phyloP scores from a whole-genome alignment of 2,329 filamentous ascomycete genomes.

The Pseudodiploospora longispora region DNA sequence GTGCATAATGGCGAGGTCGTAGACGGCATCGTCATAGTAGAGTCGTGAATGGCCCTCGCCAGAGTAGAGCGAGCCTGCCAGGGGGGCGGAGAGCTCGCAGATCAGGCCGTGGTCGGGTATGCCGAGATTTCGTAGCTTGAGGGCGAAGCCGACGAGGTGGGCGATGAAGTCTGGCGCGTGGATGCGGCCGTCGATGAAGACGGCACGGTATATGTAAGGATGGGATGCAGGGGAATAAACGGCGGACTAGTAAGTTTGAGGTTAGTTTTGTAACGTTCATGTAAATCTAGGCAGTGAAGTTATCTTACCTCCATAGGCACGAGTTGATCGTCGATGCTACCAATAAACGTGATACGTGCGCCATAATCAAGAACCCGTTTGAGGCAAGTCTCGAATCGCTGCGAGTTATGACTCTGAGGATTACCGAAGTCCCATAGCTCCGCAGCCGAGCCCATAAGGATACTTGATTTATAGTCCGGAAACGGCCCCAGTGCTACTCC shows the following conservation, averaged over 20 bases:
- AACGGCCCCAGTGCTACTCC: conserved; percentile 93
- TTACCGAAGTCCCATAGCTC: conserved; percentile 93
- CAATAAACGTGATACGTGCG: conserved; percentile 77
- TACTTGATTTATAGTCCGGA: conserved; percentile 79
- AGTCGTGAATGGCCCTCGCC: conserved; percentile 91
- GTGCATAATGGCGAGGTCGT: conserved; percentile 67
- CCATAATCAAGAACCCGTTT: conserved; percentile 69
- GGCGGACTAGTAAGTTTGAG: conserved; percentile 52
- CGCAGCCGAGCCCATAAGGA: conserved; percentile 83
- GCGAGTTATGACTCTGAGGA: conserved; percentile 71
- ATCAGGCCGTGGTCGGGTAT: conserved; percentile 90
- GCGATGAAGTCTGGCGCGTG: conserved; percentile 92
- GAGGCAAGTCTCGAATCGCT: conserved; percentile 69
- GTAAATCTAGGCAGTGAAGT: not conserved
- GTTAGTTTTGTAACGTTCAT: conserved; percentile 13
- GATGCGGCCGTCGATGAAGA: conserved; percentile 87
- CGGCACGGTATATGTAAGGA: conserved; percentile 90
- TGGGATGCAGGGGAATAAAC: conserved; percentile 79
- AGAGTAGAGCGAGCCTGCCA: conserved; percentile 84
- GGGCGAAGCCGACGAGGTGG: conserved; percentile 82
- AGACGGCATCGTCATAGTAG: conserved; percentile 83
- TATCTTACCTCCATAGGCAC: conserved; percentile 75
- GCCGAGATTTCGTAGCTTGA: conserved; percentile 90
- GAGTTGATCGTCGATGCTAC: conserved; percentile 94
- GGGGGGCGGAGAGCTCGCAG: conserved; percentile 76